phyloP scores from a whole-genome alignment of 148 eudicot species.

The Tetragonia tetragonoides region DNA sequence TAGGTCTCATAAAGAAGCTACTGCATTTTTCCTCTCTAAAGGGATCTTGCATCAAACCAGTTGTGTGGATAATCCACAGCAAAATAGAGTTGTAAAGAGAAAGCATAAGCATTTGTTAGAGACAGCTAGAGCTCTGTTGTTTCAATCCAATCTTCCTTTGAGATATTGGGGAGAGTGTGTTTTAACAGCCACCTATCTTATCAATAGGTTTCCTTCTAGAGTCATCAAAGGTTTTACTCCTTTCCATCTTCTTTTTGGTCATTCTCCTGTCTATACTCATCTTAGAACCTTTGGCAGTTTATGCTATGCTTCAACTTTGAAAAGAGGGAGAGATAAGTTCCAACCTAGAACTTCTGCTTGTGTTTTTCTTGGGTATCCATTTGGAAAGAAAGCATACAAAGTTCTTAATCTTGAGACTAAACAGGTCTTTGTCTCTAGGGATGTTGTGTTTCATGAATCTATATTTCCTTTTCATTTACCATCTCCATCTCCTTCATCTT shows the following conservation, averaged over 20 bases:
- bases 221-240: fast-evolving
- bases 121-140: not conserved
- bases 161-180: not conserved
- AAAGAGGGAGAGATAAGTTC: not conserved
- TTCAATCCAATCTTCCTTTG: not conserved
- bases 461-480: not conserved
- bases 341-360: not conserved
- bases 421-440: not conserved
- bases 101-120: not conserved
- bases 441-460: not conserved
- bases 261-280: not conserved
- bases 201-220: not conserved
- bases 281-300: not conserved
- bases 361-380: not conserved
- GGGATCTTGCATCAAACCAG: not conserved
- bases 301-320: not conserved
- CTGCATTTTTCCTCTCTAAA: not conserved
- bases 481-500: not conserved
- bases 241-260: not conserved
- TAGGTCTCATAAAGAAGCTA: not conserved
- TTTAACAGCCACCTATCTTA: not conserved
- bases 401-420: not conserved
- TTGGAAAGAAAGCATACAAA: not conserved
- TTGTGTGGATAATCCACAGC: not conserved
- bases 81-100: not conserved